phyloP scores from a whole-genome alignment of 345 rosid genomes.

The Eutrema heterophyllum region DNA sequence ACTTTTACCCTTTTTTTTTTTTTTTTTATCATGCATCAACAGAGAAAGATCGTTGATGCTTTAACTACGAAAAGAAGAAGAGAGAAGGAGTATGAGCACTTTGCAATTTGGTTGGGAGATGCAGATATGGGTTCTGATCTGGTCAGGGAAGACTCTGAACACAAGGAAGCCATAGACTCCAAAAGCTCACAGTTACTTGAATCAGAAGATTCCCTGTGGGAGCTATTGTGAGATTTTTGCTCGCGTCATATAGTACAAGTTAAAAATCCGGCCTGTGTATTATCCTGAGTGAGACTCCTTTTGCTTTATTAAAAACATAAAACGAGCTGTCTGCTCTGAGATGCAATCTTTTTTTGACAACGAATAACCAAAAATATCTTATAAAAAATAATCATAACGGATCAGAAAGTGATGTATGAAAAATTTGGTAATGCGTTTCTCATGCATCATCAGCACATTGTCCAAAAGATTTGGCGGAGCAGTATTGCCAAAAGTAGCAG shows the following conservation, averaged over 20 bases:
- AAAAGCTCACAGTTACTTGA: slow-evolving; percentile 19
- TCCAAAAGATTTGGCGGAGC: slow-evolving; percentile 65
- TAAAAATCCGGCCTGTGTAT: not conserved
- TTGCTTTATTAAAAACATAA: slow-evolving; percentile 6
- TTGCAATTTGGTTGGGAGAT: slow-evolving; percentile 74
- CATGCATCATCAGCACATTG: slow-evolving; percentile 45
- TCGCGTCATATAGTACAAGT: not conserved
- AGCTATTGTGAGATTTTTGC: slow-evolving; percentile 45
- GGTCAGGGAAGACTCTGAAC: slow-evolving; percentile 19
- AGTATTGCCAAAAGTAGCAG: slow-evolving; percentile 90
- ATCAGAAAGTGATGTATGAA: slow-evolving; percentile 94
- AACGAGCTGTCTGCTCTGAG: slow-evolving; percentile 22
- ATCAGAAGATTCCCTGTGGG: slow-evolving; percentile 55
- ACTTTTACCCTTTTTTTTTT: not conserved
- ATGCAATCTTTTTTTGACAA: slow-evolving; percentile 9
- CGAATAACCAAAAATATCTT: not conserved
- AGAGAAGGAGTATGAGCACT: slow-evolving; percentile 71
- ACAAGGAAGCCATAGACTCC: slow-evolving; percentile 7
- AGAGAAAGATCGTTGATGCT: slow-evolving; percentile 67
- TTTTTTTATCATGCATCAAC: too few species aligned
- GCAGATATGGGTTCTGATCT: slow-evolving; percentile 37
- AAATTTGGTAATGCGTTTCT: slow-evolving; percentile 80
- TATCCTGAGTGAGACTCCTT: not conserved
- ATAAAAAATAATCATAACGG: slow-evolving; percentile 69
- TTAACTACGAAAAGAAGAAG: slow-evolving; percentile 50